Conservation (phyloP, 78 protist species). For the Tieghemostelium lacteum region DNA sequence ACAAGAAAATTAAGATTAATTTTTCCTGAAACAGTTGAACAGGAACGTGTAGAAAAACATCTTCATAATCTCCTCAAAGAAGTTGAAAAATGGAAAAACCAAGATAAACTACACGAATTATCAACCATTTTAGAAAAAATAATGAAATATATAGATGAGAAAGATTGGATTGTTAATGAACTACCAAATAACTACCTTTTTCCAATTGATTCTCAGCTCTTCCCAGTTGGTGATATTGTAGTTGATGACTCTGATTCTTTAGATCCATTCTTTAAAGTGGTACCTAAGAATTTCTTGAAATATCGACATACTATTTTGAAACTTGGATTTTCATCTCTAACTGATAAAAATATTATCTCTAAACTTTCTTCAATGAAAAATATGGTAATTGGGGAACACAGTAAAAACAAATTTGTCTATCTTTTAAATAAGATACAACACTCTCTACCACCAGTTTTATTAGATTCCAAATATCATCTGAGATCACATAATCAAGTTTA, state of each 20-base stretch:
- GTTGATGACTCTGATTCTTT: background rate
- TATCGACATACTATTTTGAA: background rate
- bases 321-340: background rate
- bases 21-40: background rate
- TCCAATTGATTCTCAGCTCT: background rate
- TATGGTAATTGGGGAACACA: background rate
- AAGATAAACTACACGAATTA: background rate
- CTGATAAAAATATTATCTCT: background rate
- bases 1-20: background rate
- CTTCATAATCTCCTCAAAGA: background rate
- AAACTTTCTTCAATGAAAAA: background rate
- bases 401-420: background rate
- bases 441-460: background rate
- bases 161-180: background rate
- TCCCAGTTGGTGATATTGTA: conserved; percentile 10
- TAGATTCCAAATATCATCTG: background rate
- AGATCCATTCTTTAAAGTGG: background rate
- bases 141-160: background rate
- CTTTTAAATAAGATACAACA: background rate
- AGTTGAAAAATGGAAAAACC: background rate
- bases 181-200: background rate
- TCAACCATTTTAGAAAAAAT: background rate
- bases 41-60: background rate
- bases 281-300: background rate
- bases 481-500: background rate